Evolutionary conservation across 371 early-diverging fungal species (phyloP), one percentile per base, ranked within the genome.

Genomic region (Rhizomucor miehei): DNA sequence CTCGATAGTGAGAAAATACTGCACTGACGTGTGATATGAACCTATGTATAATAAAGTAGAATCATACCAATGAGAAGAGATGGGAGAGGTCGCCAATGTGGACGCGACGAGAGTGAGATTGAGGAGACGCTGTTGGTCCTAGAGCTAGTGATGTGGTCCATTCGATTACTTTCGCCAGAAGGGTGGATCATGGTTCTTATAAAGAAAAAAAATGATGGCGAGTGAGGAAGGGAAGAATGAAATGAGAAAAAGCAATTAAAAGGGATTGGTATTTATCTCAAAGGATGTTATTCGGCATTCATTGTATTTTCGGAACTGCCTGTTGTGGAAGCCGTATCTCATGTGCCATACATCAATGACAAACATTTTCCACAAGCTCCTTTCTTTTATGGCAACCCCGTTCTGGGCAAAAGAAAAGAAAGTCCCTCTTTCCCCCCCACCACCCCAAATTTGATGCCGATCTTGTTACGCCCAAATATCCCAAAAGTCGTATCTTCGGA

Each of bases 1-100:
- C n/a, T n/a, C n/a, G n/a, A n/a, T n/a, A n/a, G n/a, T n/a, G n/a
- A n/a, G n/a, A n/a, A n/a, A n/a, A n/a, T n/a, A n/a, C n/a, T n/a
- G n/a, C n/a, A n/a, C n/a, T n/a, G n/a, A n/a, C n/a, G n/a, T n/a
- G n/a, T n/a, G n/a, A n/a, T n/a, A n/a, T n/a, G n/a, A n/a, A n/a
- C n/a, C n/a, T 37, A 58, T 58, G 47, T 63, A 58, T 58, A 47
- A 29, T 19, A 39, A 49, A 16, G 12, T 25, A 24, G 12, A 44
- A 19, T 11, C 51, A 25, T 50, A 62, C 63, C 63, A 40, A 62
- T 54, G 23, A 62, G 63, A 19, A 57, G 57, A 5, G 63, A 57
- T 5, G 63, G 63, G 8, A 62, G 37, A 9, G 61, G 57, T 19
- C 52, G 37, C 29, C 52, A 48, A 24, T 25, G 36, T 37, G 36